Conservation (phyloP, 306 rosid species). For the Malus orientalis region DNA sequence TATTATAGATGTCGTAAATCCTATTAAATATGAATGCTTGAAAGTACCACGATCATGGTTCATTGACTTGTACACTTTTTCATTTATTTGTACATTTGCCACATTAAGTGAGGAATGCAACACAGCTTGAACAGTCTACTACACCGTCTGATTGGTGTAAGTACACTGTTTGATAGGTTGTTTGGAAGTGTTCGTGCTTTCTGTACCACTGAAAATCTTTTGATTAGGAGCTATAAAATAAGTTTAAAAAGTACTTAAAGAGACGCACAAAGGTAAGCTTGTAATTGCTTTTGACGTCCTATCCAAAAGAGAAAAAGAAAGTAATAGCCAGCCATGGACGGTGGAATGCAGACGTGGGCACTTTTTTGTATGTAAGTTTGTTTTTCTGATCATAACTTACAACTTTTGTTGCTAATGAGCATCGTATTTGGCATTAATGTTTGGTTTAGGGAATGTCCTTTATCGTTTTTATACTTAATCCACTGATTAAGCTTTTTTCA, state of each 20-base stretch:
- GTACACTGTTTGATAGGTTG: no score
- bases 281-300: neutral
- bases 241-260: neutral
- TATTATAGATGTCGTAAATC: no score
- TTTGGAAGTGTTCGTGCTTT: no score
- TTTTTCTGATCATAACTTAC: neutral
- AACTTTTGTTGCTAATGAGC: constrained; percentile 4
- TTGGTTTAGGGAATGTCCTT: neutral
- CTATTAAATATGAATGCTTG: no score
- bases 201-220: no score
- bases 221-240: neutral
- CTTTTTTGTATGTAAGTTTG: neutral
- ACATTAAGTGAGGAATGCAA: no score
- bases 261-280: neutral
- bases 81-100: no score
- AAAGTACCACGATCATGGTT: no score
- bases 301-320: neutral
- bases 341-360: constrained; percentile 25
- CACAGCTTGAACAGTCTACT: no score
- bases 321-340: neutral
- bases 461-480: constrained; percentile 1
- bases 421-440: neutral
- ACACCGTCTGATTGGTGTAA: neutral
- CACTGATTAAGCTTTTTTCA: neutral
- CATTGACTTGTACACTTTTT: no score